Conservation (phyloP, 1,284 basidiomycete species). For the Leccinum fallax region DNA sequence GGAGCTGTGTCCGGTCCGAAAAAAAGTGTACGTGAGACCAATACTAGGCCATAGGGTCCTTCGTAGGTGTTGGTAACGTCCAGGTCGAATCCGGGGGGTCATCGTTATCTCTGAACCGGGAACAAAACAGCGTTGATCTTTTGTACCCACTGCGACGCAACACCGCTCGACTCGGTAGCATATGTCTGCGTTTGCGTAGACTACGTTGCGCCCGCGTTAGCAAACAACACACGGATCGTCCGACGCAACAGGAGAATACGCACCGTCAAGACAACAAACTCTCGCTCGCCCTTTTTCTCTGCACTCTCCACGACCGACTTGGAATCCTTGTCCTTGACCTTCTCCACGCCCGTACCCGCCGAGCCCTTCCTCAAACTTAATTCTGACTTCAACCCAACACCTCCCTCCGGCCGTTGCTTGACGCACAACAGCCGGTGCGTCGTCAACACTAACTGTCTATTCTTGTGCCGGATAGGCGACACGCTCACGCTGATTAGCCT, state of each 20-base stretch:
- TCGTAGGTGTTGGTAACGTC: neutral
- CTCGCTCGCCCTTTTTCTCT: conserved; percentile 55
- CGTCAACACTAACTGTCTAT: conserved; percentile 61
- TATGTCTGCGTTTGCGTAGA: conserved; percentile 56
- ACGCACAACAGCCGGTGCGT: conserved; percentile 57
- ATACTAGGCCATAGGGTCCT: neutral
- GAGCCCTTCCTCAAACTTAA: conserved; percentile 40
- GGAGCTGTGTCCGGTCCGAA: neutral
- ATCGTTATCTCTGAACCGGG: neutral
- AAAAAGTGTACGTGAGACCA: neutral
- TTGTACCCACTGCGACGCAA: conserved; percentile 51
- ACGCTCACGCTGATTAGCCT: conserved; percentile 49
- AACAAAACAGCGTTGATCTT: conserved; percentile 42
- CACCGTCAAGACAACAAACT: conserved; percentile 68
- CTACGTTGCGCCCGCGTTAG: conserved; percentile 34
- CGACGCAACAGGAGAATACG: neutral
- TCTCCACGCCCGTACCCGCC: conserved; percentile 43
- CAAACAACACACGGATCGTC: neutral
- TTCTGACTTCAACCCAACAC: conserved; percentile 51
- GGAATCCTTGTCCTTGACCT: conserved; percentile 42
- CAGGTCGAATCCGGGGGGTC: neutral
- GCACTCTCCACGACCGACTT: conserved; percentile 48
- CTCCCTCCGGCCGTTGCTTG: conserved; percentile 46
- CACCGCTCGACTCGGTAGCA: conserved; percentile 43
- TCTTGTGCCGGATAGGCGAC: conserved; percentile 51